Conservation (phyloP, 2,329 filamentous ascomycete species). For the Zalaria sp. region DNA sequence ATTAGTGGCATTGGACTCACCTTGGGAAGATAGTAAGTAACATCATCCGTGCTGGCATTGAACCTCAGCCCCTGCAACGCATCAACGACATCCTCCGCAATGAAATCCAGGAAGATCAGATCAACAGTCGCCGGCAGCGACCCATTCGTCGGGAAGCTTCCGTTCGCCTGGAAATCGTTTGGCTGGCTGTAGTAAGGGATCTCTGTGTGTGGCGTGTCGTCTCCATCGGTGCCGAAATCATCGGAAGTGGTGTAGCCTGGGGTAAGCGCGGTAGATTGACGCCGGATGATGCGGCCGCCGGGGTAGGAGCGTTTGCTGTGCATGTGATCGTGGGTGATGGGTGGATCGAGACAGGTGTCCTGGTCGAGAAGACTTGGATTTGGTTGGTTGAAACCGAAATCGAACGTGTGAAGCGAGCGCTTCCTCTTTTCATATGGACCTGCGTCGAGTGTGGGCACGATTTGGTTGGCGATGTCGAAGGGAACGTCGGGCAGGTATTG, state of each 20-base stretch:
- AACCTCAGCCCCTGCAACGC: slow-evolving; percentile 22
- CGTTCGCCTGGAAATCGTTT: slow-evolving; percentile 36
- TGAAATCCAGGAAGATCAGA: slow-evolving; percentile 40
- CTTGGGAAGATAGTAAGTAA: slow-evolving; percentile 23
- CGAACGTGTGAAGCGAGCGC: slow-evolving; percentile 13
- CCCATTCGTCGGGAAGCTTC: slow-evolving; percentile 31
- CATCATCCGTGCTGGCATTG: slow-evolving; percentile 15
- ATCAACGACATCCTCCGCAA: slow-evolving; percentile 20
- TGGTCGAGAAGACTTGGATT: slow-evolving; percentile 18
- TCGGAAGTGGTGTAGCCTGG: slow-evolving; percentile 42
- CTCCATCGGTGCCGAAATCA: slow-evolving; percentile 42
- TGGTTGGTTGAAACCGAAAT: slow-evolving; percentile 21
- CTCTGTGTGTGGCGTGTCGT: slow-evolving; percentile 38
- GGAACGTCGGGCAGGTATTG: slow-evolving; percentile 40
- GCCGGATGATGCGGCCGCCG: slow-evolving; percentile 32
- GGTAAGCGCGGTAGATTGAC: slow-evolving; percentile 26
- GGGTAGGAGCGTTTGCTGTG: slow-evolving; percentile 16
- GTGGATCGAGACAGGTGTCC: slow-evolving; percentile 37
- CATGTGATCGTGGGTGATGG: slow-evolving; percentile 16
- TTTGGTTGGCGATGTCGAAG: slow-evolving; percentile 27
- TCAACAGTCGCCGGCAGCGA: slow-evolving; percentile 33
- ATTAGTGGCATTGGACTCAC: not conserved
- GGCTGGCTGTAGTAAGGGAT: slow-evolving; percentile 36
- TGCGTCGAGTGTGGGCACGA: slow-evolving; percentile 25
- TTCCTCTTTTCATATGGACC: slow-evolving; percentile 21